These are phyloP conservation scores for Agapanthus africanus DNA, from an alignment of 106 monocot genomes.

Conservation along the genomic window DNA sequence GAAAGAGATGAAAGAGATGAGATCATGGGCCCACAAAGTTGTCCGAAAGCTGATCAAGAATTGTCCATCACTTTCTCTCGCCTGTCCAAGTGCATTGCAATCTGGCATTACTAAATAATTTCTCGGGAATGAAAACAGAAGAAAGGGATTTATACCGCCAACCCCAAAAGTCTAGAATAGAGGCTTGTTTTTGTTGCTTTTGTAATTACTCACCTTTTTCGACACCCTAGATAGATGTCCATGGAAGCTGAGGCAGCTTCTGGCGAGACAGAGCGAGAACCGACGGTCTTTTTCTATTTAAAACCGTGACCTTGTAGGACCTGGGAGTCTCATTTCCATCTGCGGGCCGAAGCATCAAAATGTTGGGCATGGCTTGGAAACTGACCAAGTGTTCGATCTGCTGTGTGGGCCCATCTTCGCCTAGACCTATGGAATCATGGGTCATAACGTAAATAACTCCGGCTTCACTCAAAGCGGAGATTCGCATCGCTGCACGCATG, in stretches of 20 bases:
- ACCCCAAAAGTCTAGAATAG: too few relatives aligned
- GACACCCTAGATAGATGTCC: slow-evolving; percentile 66
- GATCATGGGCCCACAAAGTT: too few relatives aligned
- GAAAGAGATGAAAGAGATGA: too few relatives aligned
- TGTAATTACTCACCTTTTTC: too few relatives aligned
- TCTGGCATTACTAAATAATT: too few relatives aligned
- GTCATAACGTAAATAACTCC: slow-evolving; percentile 90
- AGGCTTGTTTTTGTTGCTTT: too few relatives aligned
- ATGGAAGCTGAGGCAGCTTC: slow-evolving; percentile 61
- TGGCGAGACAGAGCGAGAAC: slow-evolving; percentile 66
- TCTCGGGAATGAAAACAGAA: too few relatives aligned
- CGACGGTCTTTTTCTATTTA: slow-evolving; percentile 58
- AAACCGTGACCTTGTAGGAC: slow-evolving; percentile 55
- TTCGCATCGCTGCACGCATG: slow-evolving; percentile 73
- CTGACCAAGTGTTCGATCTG: slow-evolving; percentile 75
- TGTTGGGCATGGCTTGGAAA: slow-evolving; percentile 73
- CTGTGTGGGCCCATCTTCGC: slow-evolving; percentile 90
- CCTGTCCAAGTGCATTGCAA: too few relatives aligned
- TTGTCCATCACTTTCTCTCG: too few relatives aligned
- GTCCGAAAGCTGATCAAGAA: too few relatives aligned
- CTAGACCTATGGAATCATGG: slow-evolving; percentile 86
- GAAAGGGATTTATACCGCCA: too few relatives aligned
- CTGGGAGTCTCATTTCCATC: slow-evolving; percentile 79
- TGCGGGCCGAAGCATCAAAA: slow-evolving; percentile 68
- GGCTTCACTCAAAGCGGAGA: slow-evolving; percentile 60